These are phyloP conservation scores for Mycena amicta DNA, from an alignment of 768 basidiomycete genomes.

Conservation along the genomic window DNA sequence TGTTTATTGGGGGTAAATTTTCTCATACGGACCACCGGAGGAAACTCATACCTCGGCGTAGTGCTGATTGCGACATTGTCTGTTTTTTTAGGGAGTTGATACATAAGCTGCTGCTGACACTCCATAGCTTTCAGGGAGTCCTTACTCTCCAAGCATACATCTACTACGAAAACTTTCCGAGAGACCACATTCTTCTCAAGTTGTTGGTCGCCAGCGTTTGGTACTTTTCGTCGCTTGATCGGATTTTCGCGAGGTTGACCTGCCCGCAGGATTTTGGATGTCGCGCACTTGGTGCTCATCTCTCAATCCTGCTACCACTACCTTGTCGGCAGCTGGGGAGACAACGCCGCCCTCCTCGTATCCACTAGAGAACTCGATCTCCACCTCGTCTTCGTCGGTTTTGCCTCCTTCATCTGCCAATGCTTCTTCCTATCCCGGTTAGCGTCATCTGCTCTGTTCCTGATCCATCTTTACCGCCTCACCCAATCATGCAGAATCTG, in stretches of 20 bases:
- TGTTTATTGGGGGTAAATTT: background rate
- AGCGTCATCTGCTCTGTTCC: background rate
- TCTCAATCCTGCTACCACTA: constrained; percentile 24
- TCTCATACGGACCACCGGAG: background rate
- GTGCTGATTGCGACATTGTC: background rate
- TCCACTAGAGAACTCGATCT: constrained; percentile 11
- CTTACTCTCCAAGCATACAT: background rate
- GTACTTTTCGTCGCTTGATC: too few species aligned
- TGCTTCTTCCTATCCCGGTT: constrained; percentile 21
- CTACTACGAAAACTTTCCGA: background rate
- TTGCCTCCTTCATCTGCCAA: constrained; percentile 18
- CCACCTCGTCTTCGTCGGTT: constrained; percentile 20
- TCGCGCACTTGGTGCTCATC: constrained; percentile 21
- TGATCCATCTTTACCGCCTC: background rate
- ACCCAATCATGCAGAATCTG: constrained; percentile 15
- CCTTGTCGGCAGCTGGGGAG: constrained; percentile 24
- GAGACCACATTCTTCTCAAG: background rate
- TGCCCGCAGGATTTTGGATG: constrained; percentile 21
- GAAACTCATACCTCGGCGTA: background rate
- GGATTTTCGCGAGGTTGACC: too few species aligned
- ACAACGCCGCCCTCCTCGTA: constrained; percentile 2
- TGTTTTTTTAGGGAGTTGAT: background rate
- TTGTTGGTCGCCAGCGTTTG: constrained; percentile 1
- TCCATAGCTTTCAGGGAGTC: background rate
- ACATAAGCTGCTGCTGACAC: background rate